Conservation (phyloP, 306 rosid species). For the Vigna unguiculata region DNA sequence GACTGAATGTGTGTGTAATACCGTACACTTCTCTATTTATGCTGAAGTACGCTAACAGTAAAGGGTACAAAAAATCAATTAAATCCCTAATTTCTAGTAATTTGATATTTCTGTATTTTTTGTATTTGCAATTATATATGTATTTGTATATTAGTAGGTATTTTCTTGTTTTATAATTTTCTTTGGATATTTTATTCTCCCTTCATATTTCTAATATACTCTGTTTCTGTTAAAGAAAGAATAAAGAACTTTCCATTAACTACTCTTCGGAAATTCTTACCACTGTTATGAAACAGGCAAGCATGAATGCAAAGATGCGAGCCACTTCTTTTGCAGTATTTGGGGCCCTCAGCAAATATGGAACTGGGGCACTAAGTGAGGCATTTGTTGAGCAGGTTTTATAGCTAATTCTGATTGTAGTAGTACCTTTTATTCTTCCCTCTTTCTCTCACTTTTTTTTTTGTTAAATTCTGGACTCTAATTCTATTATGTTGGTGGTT, state of each 20-base stretch:
- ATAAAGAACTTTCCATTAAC: not conserved
- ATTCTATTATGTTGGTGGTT: conserved; percentile 13
- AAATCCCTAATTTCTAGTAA: too few relatives aligned
- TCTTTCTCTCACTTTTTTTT: not conserved
- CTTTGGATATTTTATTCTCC: conserved; percentile 31
- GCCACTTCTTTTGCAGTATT: conserved; percentile 92
- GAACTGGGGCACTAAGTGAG: conserved; percentile 72
- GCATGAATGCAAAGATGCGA: conserved; percentile 78
- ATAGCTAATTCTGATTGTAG: conserved; percentile 32
- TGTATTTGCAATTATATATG: not conserved
- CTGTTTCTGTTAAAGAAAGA: not conserved
- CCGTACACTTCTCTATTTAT: too few relatives aligned
- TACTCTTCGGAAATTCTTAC: conserved; percentile 24
- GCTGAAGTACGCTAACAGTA: too few relatives aligned
- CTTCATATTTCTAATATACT: conserved; percentile 1
- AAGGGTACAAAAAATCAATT: too few relatives aligned
- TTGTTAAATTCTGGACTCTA: not conserved
- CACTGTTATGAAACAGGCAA: conserved; percentile 54
- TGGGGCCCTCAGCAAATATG: conserved; percentile 83
- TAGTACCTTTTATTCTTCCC: not conserved
- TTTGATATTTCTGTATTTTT: too few relatives aligned
- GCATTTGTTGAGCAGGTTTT: conserved; percentile 92
- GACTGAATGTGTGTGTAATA: too few relatives aligned
- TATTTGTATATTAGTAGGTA: conserved; percentile 3
- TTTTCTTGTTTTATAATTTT: conserved; percentile 8